Evolutionary conservation across 192 early-diverging fungal species (phyloP), one percentile per base, ranked within the genome.

Genomic region (Geranomyces michiganensis): DNA sequence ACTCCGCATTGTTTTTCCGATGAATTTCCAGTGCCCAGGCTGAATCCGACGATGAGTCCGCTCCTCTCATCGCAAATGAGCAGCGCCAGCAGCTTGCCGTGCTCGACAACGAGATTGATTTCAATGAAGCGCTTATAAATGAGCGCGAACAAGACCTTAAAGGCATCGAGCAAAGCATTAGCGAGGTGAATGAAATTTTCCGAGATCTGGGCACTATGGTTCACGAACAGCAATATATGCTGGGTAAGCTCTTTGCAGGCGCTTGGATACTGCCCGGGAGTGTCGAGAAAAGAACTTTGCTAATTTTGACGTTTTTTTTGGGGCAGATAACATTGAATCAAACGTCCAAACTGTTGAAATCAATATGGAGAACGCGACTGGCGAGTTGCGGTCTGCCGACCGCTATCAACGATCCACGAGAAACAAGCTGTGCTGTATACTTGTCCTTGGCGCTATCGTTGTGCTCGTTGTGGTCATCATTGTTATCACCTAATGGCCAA

Each of bases 111-210:
- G 94, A 99, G 61, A 79, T 98, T 13, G 93, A 96, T 77, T 96
- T 91, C 70, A 99, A 99, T 77, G 95, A 98, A 73, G 85, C 86
- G 0, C 73, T 99, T 44, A 99, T 99, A 72, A 85, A 85, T 17
- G 96, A 99, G 81, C 88, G 97, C 22, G 97, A 99, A 71, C 85
- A 87, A 27, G 97, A 98, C 65, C 89, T 99, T 24, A 85, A 86
- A 56, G 92, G 92, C 51, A 96, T 99, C 73, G 96, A 98, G 74
- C 87, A 90, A 64, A 94, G 92, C 24, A 97, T 98, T 55, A 87
- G 85, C 5, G 94, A 98, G 73, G 82, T 99, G 21, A 99, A 98
- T 77, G 95, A 98, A 76, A 94, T 99, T 67, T 99, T 99, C 77
- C 80, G 95, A 64, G 95, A 98, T 81, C 74, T 99, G 48, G 94